Evolutionary conservation across 148 eudicot genomes (phyloP), one percentile per base, ranked within the genome.

Genomic region (Vaccinium darrowii): DNA sequence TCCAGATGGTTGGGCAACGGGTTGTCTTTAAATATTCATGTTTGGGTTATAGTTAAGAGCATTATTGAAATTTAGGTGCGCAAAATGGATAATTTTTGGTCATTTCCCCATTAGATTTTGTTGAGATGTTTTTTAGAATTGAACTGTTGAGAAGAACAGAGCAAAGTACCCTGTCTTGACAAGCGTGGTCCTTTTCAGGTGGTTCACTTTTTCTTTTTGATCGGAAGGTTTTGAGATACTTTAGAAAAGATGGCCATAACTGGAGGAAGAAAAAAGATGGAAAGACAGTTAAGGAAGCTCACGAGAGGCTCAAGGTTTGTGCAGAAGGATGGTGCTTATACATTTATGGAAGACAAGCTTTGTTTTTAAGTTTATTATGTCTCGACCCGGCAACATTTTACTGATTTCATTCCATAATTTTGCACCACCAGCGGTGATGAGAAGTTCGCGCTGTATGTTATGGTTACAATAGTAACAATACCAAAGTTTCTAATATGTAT

Each of bases 221-320:
- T 85, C 98, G 99, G 65, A 97, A 95, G 89, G 98, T 92, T 16
- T 91, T 97, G 89, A 91, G 99, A 81, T 94, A 95, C 86, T 97
- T 97, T 83, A 88, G 99, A 58, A 97, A 93, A 91, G 93, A 93
- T 85, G 93, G 95, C 27, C 95, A 93, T 89, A 91, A 86, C 84
- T 93, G 95, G 95, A 93, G 95, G 81, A 93, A 93, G 91, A 93
- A 93, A 83, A 93, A 89, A 85, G 95, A 93, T 88, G 95, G 95
- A 50, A 93, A 93, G 87, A 93, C 93, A 30, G 93, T 93, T 63
- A 93, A 91, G 88, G 95, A 93, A 87, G 95, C 93, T 76, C 94
- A 93, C 82, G 94, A 93, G 83, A 93, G 91, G 85, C 93, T 93
- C 80, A 93, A 93, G 92, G 95, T 90, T 81, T 79, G 87, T 86